These are phyloP conservation scores for Aspergillus baeticus DNA, from an alignment of 495 filamentous ascomycete species.

Conservation along the genomic window DNA sequence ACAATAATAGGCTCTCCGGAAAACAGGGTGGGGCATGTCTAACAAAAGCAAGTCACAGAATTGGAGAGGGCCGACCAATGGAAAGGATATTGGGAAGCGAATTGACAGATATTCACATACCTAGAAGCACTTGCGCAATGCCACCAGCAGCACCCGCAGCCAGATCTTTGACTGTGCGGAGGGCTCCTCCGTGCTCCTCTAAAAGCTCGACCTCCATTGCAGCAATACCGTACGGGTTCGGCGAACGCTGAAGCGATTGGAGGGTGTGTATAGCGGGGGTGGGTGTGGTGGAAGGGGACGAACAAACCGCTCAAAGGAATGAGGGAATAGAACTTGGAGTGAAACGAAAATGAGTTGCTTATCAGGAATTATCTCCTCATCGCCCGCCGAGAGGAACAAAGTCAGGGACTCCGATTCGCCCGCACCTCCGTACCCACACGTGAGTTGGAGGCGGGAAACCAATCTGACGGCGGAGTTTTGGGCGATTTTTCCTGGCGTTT, in stretches of 20 bases:
- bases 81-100: neutral
- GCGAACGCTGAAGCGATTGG: slow-evolving; percentile 1
- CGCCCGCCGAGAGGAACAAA: slow-evolving; percentile 3
- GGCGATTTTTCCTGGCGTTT: slow-evolving; percentile 2
- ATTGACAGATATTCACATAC: slow-evolving; percentile 51
- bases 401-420: slow-evolving; percentile 34
- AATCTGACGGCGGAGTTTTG: slow-evolving; percentile 5
- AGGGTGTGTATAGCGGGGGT: neutral
- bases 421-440: no score
- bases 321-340: slow-evolving; percentile 10
- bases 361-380: slow-evolving; percentile 25
- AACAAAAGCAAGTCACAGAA: neutral
- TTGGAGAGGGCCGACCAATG: neutral
- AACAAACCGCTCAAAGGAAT: neutral
- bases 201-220: slow-evolving; percentile 40
- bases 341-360: slow-evolving; percentile 22
- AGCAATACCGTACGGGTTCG: neutral
- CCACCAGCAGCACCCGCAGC: slow-evolving; percentile 89
- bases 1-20: no score
- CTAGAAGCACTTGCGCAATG: slow-evolving; percentile 89
- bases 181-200: slow-evolving; percentile 39
- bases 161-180: slow-evolving; percentile 83
- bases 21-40: neutral
- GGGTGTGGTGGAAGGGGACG: neutral
- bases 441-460: slow-evolving; percentile 34